A percentile compares a stretch with the other conserved stretches of the same genome.
phyloP scores from a whole-genome alignment of 805 yeast genomes.

The Priceomyces melissophilus region DNA sequence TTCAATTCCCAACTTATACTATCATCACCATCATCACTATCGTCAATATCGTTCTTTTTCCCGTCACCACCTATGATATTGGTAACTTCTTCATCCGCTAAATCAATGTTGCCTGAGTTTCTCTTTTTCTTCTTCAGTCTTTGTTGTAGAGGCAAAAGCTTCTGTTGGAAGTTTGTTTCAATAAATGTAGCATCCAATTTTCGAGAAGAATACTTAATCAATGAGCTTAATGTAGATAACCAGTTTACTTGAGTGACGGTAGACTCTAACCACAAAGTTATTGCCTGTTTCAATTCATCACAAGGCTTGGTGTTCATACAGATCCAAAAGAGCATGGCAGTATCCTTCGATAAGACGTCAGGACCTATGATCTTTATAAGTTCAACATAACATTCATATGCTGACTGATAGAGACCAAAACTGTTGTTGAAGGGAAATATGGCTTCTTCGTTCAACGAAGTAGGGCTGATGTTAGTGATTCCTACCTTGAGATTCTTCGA shows the following conservation, averaged over 20 bases:
- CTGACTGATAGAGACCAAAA: constrained; percentile 34
- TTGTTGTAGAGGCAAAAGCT: constrained; percentile 39
- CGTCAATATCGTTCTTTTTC: constrained; percentile 24
- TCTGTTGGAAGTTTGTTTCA: constrained; percentile 36
- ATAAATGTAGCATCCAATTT: constrained; percentile 40
- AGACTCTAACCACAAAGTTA: constrained; percentile 60
- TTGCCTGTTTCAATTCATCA: constrained; percentile 39
- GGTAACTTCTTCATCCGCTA: constrained; percentile 40
- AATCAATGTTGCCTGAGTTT: constrained; percentile 22
- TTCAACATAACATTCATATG: constrained; percentile 58
- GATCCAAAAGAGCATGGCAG: constrained; percentile 61
- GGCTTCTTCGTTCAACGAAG: constrained; percentile 38
- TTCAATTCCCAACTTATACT: constrained; percentile 59
- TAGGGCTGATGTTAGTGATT: constrained; percentile 27
- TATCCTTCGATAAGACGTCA: constrained; percentile 38
- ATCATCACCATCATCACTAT: constrained; percentile 38
- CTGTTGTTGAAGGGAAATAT: constrained; percentile 47
- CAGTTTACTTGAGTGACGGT: constrained; percentile 44
- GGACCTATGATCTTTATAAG: constrained; percentile 50
- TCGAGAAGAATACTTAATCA: constrained; percentile 45
- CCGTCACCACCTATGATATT: constrained; percentile 36
- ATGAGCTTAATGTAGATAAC: constrained; percentile 53
- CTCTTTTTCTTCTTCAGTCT: constrained; percentile 32
- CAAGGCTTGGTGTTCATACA: constrained; percentile 49
- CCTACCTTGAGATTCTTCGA: constrained; percentile 37